phyloP scores from a whole-genome alignment of 2,329 filamentous ascomycete genomes.

The Penicillium sp. region DNA sequence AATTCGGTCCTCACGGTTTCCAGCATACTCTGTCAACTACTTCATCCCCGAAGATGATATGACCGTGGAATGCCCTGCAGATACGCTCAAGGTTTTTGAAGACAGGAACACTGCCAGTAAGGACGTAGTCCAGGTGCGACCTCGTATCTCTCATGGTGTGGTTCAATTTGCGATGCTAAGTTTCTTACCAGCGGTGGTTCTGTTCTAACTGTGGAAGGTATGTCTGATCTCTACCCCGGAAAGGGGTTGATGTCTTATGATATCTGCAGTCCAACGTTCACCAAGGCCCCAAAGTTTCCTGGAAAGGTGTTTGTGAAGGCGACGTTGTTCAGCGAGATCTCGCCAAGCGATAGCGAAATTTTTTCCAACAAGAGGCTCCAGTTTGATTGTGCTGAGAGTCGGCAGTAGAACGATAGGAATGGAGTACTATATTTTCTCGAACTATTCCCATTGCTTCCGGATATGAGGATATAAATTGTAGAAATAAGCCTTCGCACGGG shows the following conservation, averaged over 20 bases:
- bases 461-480: no score
- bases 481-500: neutral
- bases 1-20: neutral
- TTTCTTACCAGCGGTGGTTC: conserved; percentile 18
- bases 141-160: neutral
- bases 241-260: neutral
- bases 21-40: conserved; percentile 27
- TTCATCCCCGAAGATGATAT: conserved; percentile 15
- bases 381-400: neutral
- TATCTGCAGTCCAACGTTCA: conserved; percentile 9
- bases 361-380: conserved; percentile 9
- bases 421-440: no score
- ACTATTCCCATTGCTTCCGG: no score
- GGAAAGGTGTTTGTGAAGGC: conserved; percentile 22
- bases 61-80: conserved; percentile 13
- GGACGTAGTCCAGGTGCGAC: conserved; percentile 12
- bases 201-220: conserved; percentile 25
- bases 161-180: neutral
- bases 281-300: conserved; percentile 10
- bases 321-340: conserved; percentile 15
- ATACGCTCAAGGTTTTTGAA: conserved; percentile 11
- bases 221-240: neutral
- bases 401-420: neutral
- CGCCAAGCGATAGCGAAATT: conserved; percentile 8
- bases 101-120: conserved; percentile 16